phyloP scores from a whole-genome alignment of 1,284 basidiomycete species.

The Tilletia indica region DNA sequence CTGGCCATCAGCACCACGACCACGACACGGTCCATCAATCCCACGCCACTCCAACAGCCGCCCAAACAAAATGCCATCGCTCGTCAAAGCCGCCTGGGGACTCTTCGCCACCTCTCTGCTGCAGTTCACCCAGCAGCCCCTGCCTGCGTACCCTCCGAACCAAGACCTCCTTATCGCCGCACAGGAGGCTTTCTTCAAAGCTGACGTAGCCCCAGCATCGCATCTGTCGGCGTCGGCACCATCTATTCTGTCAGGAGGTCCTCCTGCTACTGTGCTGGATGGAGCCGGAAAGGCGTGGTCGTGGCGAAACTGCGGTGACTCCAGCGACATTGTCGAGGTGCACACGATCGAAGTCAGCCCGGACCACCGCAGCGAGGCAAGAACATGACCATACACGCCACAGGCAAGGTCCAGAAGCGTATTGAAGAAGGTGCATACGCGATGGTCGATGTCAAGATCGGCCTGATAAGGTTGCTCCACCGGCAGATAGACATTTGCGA shows the following conservation, averaged over 20 bases:
- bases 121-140: not conserved
- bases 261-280: not conserved
- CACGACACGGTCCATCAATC: not conserved
- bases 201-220: not conserved
- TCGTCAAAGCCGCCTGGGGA: slow-evolving; percentile 14
- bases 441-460: slow-evolving; percentile 51
- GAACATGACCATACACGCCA: slow-evolving; percentile 49
- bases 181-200: slow-evolving; percentile 1
- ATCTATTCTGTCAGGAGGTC: not conserved
- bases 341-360: slow-evolving; percentile 44
- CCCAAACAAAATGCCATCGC: not conserved
- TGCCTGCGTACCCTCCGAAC: not conserved
- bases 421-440: slow-evolving; percentile 48
- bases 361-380: slow-evolving; percentile 50
- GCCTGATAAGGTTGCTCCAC: slow-evolving; percentile 44
- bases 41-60: not conserved
- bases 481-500: slow-evolving; percentile 51
- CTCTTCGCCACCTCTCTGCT: slow-evolving; percentile 3
- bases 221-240: not conserved
- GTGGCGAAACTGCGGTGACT: slow-evolving; percentile 46
- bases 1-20: not conserved
- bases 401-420: slow-evolving; percentile 35
- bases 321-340: slow-evolving; percentile 36
- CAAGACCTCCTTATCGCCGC: slow-evolving; percentile 11
- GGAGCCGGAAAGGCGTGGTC: slow-evolving; percentile 34